These are phyloP conservation scores for Bipolaris victoriae DNA, from an alignment of 2,329 filamentous ascomycete species.

Conservation along the genomic window DNA sequence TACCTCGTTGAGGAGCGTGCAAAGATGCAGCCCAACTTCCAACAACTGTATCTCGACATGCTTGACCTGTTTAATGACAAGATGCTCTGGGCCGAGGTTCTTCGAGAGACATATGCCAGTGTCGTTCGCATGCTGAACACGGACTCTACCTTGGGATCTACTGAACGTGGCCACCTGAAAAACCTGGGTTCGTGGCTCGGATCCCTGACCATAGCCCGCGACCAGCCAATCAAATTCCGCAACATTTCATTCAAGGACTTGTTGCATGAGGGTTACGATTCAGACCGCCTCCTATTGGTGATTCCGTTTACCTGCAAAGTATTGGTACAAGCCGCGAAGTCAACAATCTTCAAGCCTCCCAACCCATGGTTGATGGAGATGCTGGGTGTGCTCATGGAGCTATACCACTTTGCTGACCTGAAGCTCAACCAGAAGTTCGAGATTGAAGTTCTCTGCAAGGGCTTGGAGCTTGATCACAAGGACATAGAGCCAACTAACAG, in stretches of 20 bases:
- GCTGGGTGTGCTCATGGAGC: slow-evolving; percentile 84
- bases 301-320: slow-evolving; percentile 99
- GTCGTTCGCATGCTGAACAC: slow-evolving; percentile 88
- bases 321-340: slow-evolving; percentile 80
- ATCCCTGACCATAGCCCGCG: slow-evolving; percentile 86
- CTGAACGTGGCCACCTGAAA: slow-evolving; percentile 87
- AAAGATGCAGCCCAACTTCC: slow-evolving; percentile 97
- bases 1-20: slow-evolving; percentile 96
- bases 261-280: slow-evolving; percentile 90
- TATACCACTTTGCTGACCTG: slow-evolving; percentile 90
- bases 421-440: slow-evolving; percentile 98
- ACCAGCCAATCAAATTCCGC: slow-evolving; percentile 93
- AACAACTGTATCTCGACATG: slow-evolving; percentile 88
- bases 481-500: slow-evolving; percentile 85
- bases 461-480: slow-evolving; percentile 89
- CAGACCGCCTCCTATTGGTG: slow-evolving; percentile 86
- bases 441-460: slow-evolving; percentile 96
- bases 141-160: slow-evolving; percentile 82
- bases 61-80: slow-evolving; percentile 82
- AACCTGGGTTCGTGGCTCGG: slow-evolving; percentile 95
- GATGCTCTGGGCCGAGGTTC: slow-evolving; percentile 82
- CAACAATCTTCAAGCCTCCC: slow-evolving; percentile 88
- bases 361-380: slow-evolving; percentile 99
- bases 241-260: slow-evolving; percentile 98
- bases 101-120: slow-evolving; percentile 89